A percentile compares a stretch with the other conserved stretches of the same genome.
phyloP scores from a whole-genome alignment of 2,329 filamentous ascomycete species.

The Pseudogymnoascus sp. region DNA sequence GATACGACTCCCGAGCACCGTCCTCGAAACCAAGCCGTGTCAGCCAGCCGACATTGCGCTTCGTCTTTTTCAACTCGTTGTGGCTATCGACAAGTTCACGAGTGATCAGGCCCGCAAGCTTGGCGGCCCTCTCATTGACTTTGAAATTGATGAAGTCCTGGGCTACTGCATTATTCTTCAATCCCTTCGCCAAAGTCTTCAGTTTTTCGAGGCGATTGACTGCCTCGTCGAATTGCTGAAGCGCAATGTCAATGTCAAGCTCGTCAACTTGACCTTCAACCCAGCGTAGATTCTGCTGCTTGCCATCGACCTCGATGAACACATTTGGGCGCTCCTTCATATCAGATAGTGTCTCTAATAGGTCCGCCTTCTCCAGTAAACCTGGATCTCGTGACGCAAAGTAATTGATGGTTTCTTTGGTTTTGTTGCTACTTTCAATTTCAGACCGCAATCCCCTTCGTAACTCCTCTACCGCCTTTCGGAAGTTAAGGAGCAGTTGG shows the following conservation, averaged over 20 bases:
- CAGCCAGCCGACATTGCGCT: constrained; percentile 75
- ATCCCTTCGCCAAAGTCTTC: constrained; percentile 64
- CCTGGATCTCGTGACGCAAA: constrained; percentile 71
- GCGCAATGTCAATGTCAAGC: constrained; percentile 88
- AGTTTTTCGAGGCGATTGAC: constrained; percentile 80
- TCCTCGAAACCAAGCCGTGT: constrained; percentile 84
- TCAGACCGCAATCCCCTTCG: constrained; percentile 79
- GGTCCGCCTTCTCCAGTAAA: constrained; percentile 67
- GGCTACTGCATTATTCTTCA: constrained; percentile 79
- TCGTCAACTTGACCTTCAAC: constrained; percentile 93
- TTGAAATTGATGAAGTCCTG: constrained; percentile 91
- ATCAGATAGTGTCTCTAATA: constrained; percentile 69
- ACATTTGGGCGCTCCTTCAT: constrained; percentile 65
- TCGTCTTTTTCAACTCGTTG: constrained; percentile 67
- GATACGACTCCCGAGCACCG: constrained; percentile 75
- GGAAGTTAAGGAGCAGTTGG: constrained; percentile 75
- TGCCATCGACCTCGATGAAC: constrained; percentile 91
- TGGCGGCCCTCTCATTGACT: constrained; percentile 73
- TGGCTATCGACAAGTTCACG: constrained; percentile 72
- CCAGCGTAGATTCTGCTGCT: constrained; percentile 92
- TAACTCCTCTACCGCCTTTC: constrained; percentile 86
- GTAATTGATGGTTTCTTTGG: constrained; percentile 77
- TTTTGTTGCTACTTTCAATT: constrained; percentile 77
- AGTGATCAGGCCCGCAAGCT: constrained; percentile 67
- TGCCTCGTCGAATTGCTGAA: constrained; percentile 80